A percentile compares a stretch with the other conserved stretches of the same genome.
These are phyloP conservation scores for Colletotrichum liaoningense DNA, from an alignment of 2,329 filamentous ascomycete species.

Conservation along the genomic window DNA sequence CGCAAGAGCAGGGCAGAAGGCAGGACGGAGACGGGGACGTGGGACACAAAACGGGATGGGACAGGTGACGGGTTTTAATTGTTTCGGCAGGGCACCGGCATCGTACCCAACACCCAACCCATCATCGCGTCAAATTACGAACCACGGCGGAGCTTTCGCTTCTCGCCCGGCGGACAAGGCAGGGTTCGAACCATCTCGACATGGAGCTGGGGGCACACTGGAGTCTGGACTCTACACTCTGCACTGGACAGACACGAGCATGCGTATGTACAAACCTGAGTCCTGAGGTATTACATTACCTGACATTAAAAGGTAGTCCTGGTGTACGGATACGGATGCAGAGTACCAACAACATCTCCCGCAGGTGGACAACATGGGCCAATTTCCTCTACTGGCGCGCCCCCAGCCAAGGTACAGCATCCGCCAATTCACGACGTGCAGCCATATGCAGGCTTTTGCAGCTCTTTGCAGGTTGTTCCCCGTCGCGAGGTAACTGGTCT, in stretches of 20 bases:
- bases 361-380: background rate
- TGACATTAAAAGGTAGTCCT: too few relatives aligned
- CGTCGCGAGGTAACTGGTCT: background rate
- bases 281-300: too few relatives aligned
- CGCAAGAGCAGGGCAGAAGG: slow-evolving; percentile 15
- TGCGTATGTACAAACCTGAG: background rate
- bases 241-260: background rate
- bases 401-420: background rate
- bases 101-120: slow-evolving; percentile 28
- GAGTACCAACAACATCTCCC: background rate
- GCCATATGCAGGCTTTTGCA: background rate
- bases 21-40: slow-evolving; percentile 11
- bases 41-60: slow-evolving; percentile 19
- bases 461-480: slow-evolving; percentile 4
- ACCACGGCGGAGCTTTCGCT: slow-evolving; percentile 25
- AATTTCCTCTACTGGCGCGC: background rate
- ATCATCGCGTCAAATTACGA: slow-evolving; percentile 29
- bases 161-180: slow-evolving; percentile 15
- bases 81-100: slow-evolving; percentile 32
- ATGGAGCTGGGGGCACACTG: background rate
- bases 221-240: background rate
- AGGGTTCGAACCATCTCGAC: background rate
- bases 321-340: background rate
- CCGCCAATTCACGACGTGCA: background rate
- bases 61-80: slow-evolving; percentile 35